These are phyloP conservation scores for Funneliformis caledonium DNA, from an alignment of 371 early-diverging fungal genomes.

Conservation along the genomic window DNA sequence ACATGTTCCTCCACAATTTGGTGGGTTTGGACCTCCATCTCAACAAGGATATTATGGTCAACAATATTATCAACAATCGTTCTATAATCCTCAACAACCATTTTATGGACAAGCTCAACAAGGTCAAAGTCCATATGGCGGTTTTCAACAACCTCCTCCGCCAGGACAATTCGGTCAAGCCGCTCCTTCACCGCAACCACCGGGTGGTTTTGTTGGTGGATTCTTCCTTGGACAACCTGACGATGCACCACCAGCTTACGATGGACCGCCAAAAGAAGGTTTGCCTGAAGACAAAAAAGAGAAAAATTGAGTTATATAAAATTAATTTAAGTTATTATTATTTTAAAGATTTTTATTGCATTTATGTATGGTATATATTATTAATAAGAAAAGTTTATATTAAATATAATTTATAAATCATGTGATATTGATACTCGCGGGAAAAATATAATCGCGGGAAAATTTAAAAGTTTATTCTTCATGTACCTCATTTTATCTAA, in stretches of 20 bases:
- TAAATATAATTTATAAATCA: no score
- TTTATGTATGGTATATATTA: no score
- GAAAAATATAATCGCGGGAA: no score
- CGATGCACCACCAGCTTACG: constrained; percentile 38
- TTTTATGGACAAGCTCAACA: constrained; percentile 3
- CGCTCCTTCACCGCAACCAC: background rate
- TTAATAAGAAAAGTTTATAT: no score
- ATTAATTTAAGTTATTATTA: no score
- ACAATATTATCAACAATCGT: constrained; percentile 20
- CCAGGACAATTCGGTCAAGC: constrained; percentile 9
- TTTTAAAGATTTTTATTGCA: no score
- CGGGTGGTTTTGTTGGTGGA: constrained; percentile 28
- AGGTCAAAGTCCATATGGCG: background rate
- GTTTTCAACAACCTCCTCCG: background rate
- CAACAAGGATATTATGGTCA: constrained; percentile 9
- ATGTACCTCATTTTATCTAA: no score
- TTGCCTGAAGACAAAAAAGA: constrained; percentile 20
- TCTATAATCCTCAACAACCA: constrained; percentile 25
- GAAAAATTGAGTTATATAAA: no score
- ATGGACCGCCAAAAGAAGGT: constrained; percentile 25
- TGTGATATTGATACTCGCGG: no score
- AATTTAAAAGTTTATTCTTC: no score
- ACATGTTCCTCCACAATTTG: constrained; percentile 11
- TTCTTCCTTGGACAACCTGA: constrained; percentile 32
- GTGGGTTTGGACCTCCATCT: background rate